Evolutionary conservation across 1,139 yeast species (phyloP).

Genomic region (Saccharomyces uvarum): DNA sequence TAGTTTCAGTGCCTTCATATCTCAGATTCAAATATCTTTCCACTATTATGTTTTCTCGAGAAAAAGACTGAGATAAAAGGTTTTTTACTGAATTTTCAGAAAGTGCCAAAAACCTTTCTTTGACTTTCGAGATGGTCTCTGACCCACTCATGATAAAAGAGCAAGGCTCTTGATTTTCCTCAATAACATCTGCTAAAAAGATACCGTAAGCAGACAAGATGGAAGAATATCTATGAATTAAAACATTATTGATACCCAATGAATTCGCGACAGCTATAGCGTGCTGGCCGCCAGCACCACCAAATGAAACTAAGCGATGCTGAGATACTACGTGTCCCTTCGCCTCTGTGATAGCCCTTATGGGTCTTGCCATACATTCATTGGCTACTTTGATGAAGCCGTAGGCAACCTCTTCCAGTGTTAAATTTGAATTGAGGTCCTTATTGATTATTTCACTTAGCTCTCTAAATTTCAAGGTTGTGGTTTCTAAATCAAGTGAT

Average conservation of each 20-base stretch:
- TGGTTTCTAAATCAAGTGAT: slow-evolving; percentile 39
- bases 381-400: slow-evolving; percentile 50
- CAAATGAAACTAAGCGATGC: slow-evolving; percentile 47
- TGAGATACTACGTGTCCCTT: slow-evolving; percentile 41
- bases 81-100: slow-evolving; percentile 28
- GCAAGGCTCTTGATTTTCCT: slow-evolving; percentile 59
- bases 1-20: slow-evolving; percentile 83
- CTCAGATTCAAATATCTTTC: slow-evolving; percentile 71
- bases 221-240: slow-evolving; percentile 47
- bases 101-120: slow-evolving; percentile 31
- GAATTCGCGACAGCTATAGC: slow-evolving; percentile 46
- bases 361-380: slow-evolving; percentile 51
- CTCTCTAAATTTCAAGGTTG: slow-evolving; percentile 35
- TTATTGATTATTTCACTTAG: slow-evolving; percentile 39
- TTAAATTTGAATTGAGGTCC: slow-evolving; percentile 30
- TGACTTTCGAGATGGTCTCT: slow-evolving; percentile 25
- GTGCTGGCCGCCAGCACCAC: slow-evolving; percentile 57
- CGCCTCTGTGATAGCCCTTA: slow-evolving; percentile 48
- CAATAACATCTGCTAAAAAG: slow-evolving; percentile 50
- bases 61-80: slow-evolving; percentile 34
- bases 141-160: slow-evolving; percentile 32
- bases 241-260: slow-evolving; percentile 40
- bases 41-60: slow-evolving; percentile 39
- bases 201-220: slow-evolving; percentile 52
- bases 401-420: slow-evolving; percentile 43